phyloP scores from a whole-genome alignment of 305 asterid genomes.

The Euphrasia arctica region DNA sequence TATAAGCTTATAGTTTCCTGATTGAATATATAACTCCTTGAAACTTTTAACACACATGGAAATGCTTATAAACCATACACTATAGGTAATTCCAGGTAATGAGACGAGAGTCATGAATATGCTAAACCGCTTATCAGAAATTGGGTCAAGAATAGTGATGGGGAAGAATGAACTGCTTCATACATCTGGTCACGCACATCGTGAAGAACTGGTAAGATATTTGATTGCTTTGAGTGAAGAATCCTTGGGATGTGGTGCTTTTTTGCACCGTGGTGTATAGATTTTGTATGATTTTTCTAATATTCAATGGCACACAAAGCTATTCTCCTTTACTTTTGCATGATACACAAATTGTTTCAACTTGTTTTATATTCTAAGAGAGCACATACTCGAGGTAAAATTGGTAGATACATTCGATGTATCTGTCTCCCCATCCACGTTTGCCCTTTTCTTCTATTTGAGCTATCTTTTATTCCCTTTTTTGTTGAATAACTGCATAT shows the following conservation, averaged over 20 bases:
- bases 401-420: neutral
- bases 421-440: conserved; percentile 18
- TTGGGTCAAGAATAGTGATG: conserved; percentile 90
- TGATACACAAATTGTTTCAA: conserved; percentile 10
- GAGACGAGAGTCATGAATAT: conserved; percentile 96
- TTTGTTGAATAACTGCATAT: conserved; percentile 6
- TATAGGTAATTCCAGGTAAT: conserved; percentile 98
- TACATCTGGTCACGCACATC: conserved; percentile 98
- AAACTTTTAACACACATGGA: conserved; percentile 21
- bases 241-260: conserved; percentile 11
- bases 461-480: neutral
- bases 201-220: conserved; percentile 87
- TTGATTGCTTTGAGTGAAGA: conserved; percentile 23
- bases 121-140: conserved; percentile 92
- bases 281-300: neutral
- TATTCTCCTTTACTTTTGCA: conserved; percentile 24
- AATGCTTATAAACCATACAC: conserved; percentile 32
- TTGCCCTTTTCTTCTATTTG: neutral
- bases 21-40: conserved; percentile 14
- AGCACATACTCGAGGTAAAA: conserved; percentile 12
- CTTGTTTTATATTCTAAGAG: conserved; percentile 1
- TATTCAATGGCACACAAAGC: conserved; percentile 13
- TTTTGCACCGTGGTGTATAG: conserved; percentile 16
- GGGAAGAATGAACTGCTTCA: conserved; percentile 93
- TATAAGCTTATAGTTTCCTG: conserved; percentile 12